Evolutionary conservation across 495 filamentous ascomycete genomes (phyloP).

Genomic region (Podospora pseudopauciseta): DNA sequence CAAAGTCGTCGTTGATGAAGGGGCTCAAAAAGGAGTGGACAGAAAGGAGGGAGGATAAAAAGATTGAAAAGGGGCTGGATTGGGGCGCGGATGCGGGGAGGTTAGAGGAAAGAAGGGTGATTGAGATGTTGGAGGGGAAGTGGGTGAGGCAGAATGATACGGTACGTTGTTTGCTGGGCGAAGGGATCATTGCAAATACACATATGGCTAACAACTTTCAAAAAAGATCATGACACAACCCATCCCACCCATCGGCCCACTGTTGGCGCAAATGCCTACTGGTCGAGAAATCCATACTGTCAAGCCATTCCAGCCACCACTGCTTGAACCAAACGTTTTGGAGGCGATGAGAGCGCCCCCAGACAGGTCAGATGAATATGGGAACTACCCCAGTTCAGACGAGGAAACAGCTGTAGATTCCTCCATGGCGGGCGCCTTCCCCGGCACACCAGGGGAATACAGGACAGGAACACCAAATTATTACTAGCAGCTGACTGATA

Average conservation of each 20-base stretch:
- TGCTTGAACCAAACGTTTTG: conserved; percentile 55
- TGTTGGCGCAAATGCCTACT: conserved; percentile 75
- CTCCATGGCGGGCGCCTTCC: conserved; percentile 35
- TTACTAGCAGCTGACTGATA: conserved; percentile 23
- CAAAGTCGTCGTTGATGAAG: conserved; percentile 39
- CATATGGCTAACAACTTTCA: not conserved
- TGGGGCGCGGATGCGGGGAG: conserved; percentile 83
- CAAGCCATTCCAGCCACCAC: conserved; percentile 55
- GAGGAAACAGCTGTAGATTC: conserved; percentile 35
- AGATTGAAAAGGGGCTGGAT: conserved; percentile 62
- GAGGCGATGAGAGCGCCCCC: conserved; percentile 48
- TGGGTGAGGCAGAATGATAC: conserved; percentile 94
- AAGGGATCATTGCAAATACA: too few relatives aligned
- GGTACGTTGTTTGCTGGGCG: conserved; percentile 53
- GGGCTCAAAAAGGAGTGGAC: conserved; percentile 69
- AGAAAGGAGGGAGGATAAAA: conserved; percentile 64
- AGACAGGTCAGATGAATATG: conserved; percentile 51
- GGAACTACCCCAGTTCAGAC: conserved; percentile 43
- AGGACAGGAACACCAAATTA: conserved; percentile 40
- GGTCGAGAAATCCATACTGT: conserved; percentile 79
- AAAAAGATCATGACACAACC: conserved; percentile 72
- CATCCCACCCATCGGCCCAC: conserved; percentile 63
- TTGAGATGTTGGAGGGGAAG: conserved; percentile 82
- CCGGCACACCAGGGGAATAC: conserved; percentile 35
- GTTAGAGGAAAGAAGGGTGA: conserved; percentile 77